Evolutionary conservation across 1,284 basidiomycete genomes (phyloP).

Genomic region (Leccinum pachyderme): DNA sequence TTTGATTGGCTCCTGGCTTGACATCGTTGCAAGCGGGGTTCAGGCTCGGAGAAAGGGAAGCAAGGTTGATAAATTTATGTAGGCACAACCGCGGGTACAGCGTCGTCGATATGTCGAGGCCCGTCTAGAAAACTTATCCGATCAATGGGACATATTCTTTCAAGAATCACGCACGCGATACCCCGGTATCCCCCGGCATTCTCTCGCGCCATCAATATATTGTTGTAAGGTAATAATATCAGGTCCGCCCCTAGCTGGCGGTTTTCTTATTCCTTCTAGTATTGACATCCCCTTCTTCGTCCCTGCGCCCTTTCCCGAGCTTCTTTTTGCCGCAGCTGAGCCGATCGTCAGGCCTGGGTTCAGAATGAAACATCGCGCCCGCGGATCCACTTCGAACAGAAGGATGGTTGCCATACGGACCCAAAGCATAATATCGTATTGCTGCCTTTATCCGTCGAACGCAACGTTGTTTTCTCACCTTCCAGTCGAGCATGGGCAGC

Average conservation of each 20-base stretch:
- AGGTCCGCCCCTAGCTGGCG: constrained; percentile 1
- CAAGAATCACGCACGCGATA: constrained; percentile 2
- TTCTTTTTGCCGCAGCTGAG: constrained; percentile 23
- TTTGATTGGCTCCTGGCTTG: constrained; percentile 17
- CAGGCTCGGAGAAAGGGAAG: constrained; percentile 6
- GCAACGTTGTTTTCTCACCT: constrained; percentile 20
- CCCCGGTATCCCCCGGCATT: constrained; percentile 21
- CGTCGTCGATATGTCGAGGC: constrained; percentile 1
- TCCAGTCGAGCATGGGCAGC: constrained; percentile 20
- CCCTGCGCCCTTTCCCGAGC: constrained; percentile 14
- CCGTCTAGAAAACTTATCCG: constrained; percentile 7
- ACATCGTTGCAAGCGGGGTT: constrained; percentile 10
- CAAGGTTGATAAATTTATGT: not conserved
- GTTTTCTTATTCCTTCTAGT: constrained; percentile 15
- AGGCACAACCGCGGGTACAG: not conserved
- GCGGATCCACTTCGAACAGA: constrained; percentile 25
- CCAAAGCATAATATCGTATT: constrained; percentile 7
- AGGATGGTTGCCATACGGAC: constrained; percentile 21
- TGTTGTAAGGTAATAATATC: constrained; percentile 7
- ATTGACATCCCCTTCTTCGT: constrained; percentile 9
- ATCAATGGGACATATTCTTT: not conserved
- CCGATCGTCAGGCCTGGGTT: constrained; percentile 22
- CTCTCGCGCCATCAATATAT: constrained; percentile 11
- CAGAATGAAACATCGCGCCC: constrained; percentile 23
- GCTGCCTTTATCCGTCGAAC: constrained; percentile 14